Evolutionary conservation across 306 rosid species (phyloP), one percentile per base, ranked within the genome.

Genomic region (Prosopis cineraria): DNA sequence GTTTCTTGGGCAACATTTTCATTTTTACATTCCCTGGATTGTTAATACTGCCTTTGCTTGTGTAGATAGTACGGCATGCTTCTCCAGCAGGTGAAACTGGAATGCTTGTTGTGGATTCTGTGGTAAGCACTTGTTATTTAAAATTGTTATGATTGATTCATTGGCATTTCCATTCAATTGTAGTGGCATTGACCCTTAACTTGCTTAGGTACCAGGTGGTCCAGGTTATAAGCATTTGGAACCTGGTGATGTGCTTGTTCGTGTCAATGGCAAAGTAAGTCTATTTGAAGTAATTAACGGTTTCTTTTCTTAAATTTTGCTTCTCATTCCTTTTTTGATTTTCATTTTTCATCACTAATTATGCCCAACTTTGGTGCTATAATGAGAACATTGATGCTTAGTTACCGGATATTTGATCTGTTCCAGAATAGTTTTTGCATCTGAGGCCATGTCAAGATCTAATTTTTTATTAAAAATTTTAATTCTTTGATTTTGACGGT

Each of bases 101-200:
- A 82, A 95, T 95, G 98, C 98, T 91, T 75, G 96, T 95, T 74
- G 98, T 95, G 75, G 98, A 95, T 68, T 90, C 97, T 50, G 96
- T 87, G 90, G 98, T 95, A 74, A 87, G 93, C 75, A 64, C 67
- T 68, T 76, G 62, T 36, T 71, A 3, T 68, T 20, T 59, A 68
- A 56, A 40, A 66, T 68, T 27, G 2, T 71, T 37, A 31, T 62
- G 16, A 45, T 80, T 52, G 52, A 10, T 59, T 7, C 22, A 48
- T 69, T 73, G 65, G 53, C 56, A 56, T 74, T 69, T 70, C 62
- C 36, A 64, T 70, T 78, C 30, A 73, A 75, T 58, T 80, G 83
- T 62, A 62, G 48, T 29, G 64, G 72, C 73, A 65, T 68, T 73
- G 81, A 72, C 70, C 43, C 68, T 82, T 75, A 77, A 71, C 75